Evolutionary conservation across 371 early-diverging fungal species (phyloP), one percentile per base, ranked within the genome.

Genomic region (Haplosporangium sp.): DNA sequence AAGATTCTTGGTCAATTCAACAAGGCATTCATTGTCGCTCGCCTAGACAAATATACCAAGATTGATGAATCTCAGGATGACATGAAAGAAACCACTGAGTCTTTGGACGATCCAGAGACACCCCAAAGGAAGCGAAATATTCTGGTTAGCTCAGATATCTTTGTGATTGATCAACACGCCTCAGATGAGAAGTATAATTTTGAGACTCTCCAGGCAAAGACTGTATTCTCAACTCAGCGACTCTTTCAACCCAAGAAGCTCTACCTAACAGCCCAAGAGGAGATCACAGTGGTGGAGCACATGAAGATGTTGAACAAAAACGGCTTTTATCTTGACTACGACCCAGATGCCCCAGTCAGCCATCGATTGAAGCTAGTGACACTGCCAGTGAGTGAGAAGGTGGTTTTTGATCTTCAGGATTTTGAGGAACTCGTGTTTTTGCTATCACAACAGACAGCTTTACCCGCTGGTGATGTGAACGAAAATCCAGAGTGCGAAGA

Each of bases 121-220:
- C 20, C 55, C 3, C 17, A n/a, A 35, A 11, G 58, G 8, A 53
- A 39, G 15, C 45, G 55, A n/a, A 52, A 48, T 10, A 57, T 13
- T 9, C 63, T 73, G 39, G 39, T 78, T 66, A 70, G 83, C 17
- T 81, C 84, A 20, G 94, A 95, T 69, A 85, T 99, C 2, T 97
- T 96, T 81, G 95, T 98, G 58, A 90, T 99, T 56, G 99, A 99
- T 85, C 99, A 99, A 74, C 99, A 99, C 83, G 99, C 99, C 5
- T 92, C 97, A 9, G 99, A 99, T 84, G 99, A 99, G 86, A 99
- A 98, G 83, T 96, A 89, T 83, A 97, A 97, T 76, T 99, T 94
- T 88, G 99, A 99, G 84, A 88, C 86, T 0, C 76, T 94, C 4
- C 92, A 92, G 72, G 81, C 76, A 48, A 87, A 86, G 5, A 91